Base-by-base conservation (phyloP, 208 protist species). In the Trypanosoma caninum region DNA sequence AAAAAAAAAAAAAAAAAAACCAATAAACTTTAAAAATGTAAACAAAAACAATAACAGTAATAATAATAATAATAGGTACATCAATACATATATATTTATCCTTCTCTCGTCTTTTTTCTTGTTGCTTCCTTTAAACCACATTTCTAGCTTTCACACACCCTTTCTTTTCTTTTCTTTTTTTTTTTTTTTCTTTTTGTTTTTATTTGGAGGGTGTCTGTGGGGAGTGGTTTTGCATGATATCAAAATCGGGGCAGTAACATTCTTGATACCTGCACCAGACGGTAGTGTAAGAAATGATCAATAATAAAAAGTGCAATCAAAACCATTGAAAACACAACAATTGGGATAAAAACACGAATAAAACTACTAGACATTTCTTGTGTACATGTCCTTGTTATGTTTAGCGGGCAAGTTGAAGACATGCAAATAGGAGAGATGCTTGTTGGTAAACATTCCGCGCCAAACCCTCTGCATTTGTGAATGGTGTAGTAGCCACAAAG, bases 391-490 rank as follows among this genome's bases (percentile, higher is more conserved):
- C n/a, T 23, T 8, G 28, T 34, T 6, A 23, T 25, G 20, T 47
- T 28, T 27, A 7, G 16, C 13, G 31, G 46, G 33, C 65, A 71
- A 14, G 1, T 2, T 18, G 27, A 16, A 31, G 27, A 51, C 47
- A 71, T 59, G 45, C 64, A 69, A 10, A 62, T 16, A 30, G 56
- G 48, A 33, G 47, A 40, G 9, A 8, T 13, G 16, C 28, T 53
- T 5, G 38, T 20, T 23, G 3, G 16, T 11, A 41, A 63, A 56
- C 76, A 80, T 13, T 41, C 58, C 9, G 53, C 41, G n/a, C 65
- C 46, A 46, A 79, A 82, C 13, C 83, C 83, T 23, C 67, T 75
- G 55, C 83, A 90, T 23, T 53, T 58, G 28, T 87, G 38, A 2
- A 27, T 33, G 0, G 16, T 3, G 23, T 72, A 84, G 55, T 73